phyloP scores from a whole-genome alignment of 768 basidiomycete genomes.

The Russula sp. region DNA sequence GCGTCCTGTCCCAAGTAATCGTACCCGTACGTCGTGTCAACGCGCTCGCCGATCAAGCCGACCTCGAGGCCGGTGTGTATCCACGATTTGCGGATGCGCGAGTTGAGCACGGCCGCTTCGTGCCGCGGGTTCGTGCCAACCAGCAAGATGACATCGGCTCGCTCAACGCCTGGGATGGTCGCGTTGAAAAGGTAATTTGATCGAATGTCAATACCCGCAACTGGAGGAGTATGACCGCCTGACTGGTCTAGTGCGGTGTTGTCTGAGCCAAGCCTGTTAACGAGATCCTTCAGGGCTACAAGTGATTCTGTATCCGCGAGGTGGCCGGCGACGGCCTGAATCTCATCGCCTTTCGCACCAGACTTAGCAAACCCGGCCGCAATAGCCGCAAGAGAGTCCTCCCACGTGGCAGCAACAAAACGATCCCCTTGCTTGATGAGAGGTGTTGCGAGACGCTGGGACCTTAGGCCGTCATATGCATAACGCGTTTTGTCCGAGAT shows the following conservation, averaged over 20 bases:
- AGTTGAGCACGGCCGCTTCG: constrained; percentile 95
- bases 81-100: constrained; percentile 94
- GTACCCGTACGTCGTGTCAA: constrained; percentile 89
- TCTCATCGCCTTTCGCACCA: constrained; percentile 86
- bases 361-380: constrained; percentile 70
- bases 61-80: constrained; percentile 81
- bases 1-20: constrained; percentile 79
- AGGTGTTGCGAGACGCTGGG: constrained; percentile 92
- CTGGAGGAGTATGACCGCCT: constrained; percentile 60
- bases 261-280: constrained; percentile 92
- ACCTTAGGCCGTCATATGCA: constrained; percentile 90
- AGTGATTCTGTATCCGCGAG: constrained; percentile 92
- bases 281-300: constrained; percentile 87
- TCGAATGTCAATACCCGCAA: constrained; percentile 82
- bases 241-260: constrained; percentile 79
- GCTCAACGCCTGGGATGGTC: constrained; percentile 84
- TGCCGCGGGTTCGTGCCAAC: constrained; percentile 96
- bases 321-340: constrained; percentile 90
- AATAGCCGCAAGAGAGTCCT: constrained; percentile 75
- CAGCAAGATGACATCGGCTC: constrained; percentile 87
- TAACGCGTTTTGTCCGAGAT: constrained; percentile 98
- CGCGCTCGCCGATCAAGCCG: constrained; percentile 85
- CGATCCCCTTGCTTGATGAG: constrained; percentile 88
- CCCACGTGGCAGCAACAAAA: constrained; percentile 88
- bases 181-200: constrained; percentile 97